Conservation (phyloP, 192 early-diverging fungal species). For the Linnemannia hyalina region DNA sequence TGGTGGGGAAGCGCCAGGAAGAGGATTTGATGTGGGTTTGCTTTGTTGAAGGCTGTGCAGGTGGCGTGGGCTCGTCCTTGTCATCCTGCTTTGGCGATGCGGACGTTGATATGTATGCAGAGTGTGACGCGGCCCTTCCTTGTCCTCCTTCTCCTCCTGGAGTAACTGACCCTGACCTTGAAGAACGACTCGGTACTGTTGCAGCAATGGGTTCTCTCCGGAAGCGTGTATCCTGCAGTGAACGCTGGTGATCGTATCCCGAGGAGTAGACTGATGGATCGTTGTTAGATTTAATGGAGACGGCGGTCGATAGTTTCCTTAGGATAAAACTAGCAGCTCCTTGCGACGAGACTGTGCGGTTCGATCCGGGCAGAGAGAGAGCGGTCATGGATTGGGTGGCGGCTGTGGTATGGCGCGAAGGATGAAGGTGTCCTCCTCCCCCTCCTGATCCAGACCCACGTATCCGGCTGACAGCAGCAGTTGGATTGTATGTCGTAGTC, state of each 20-base stretch:
- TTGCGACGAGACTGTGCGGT: not conserved
- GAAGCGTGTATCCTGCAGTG: not conserved
- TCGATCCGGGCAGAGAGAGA: not conserved
- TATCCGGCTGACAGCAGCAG: not conserved
- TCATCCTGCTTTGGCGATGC: not conserved
- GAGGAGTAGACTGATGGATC: not conserved
- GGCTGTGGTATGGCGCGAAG: not conserved
- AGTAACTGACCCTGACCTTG: not conserved
- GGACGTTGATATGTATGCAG: not conserved
- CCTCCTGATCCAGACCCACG: not conserved
- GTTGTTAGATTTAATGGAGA: not conserved
- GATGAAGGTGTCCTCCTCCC: not conserved
- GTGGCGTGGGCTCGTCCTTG: not conserved
- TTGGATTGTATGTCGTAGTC: not conserved
- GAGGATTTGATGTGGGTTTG: not conserved
- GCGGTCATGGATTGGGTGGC: not conserved
- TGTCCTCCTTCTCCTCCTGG: not conserved
- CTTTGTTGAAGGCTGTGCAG: not conserved
- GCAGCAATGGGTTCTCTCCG: not conserved
- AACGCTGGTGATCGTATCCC: not conserved
- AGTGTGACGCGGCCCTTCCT: not conserved
- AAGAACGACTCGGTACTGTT: not conserved
- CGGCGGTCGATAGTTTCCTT: not conserved
- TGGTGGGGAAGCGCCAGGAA: conserved; percentile 23
- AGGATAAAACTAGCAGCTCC: not conserved